phyloP scores from a whole-genome alignment of 2,329 filamentous ascomycete genomes.

The Thermothelomyces thermophilus region DNA sequence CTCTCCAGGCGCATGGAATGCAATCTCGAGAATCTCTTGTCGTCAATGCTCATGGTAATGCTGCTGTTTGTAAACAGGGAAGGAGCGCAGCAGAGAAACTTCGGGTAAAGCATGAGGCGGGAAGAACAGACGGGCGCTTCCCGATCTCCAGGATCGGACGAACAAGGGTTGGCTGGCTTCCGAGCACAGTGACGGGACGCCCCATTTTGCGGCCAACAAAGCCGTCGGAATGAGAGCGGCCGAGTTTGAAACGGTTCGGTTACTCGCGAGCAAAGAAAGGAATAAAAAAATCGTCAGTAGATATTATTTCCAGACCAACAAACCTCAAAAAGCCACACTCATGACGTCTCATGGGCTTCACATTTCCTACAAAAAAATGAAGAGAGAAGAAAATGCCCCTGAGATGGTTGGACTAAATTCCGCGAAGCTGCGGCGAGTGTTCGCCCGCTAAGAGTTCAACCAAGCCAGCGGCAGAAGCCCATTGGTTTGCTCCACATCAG shows the following conservation, averaged over 20 bases:
- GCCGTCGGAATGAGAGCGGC: slow-evolving; percentile 5
- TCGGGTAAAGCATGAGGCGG: background rate
- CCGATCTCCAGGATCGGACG: background rate
- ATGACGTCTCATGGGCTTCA: too few species aligned
- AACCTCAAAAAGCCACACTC: too few species aligned
- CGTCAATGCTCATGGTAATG: slow-evolving; percentile 4
- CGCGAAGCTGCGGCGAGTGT: background rate
- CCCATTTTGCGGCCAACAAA: slow-evolving; percentile 1
- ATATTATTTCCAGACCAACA: background rate
- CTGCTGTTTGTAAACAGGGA: background rate
- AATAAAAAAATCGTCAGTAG: background rate
- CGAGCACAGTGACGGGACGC: background rate
- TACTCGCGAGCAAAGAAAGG: background rate
- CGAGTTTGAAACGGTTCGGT: slow-evolving; percentile 5
- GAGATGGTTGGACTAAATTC: too few species aligned
- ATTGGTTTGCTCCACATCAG: slow-evolving; percentile 20
- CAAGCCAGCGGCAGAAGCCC: background rate
- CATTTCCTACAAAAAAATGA: too few species aligned
- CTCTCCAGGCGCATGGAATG: slow-evolving; percentile 11
- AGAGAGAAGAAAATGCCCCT: too few species aligned
- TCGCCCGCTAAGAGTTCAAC: background rate
- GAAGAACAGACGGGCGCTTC: background rate
- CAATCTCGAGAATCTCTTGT: slow-evolving; percentile 3
- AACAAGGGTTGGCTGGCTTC: background rate
- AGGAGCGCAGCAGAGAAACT: background rate